Evolutionary conservation across 2,329 filamentous ascomycete species (phyloP), one percentile per base, ranked within the genome.

Genomic region (Xylaria sp.): DNA sequence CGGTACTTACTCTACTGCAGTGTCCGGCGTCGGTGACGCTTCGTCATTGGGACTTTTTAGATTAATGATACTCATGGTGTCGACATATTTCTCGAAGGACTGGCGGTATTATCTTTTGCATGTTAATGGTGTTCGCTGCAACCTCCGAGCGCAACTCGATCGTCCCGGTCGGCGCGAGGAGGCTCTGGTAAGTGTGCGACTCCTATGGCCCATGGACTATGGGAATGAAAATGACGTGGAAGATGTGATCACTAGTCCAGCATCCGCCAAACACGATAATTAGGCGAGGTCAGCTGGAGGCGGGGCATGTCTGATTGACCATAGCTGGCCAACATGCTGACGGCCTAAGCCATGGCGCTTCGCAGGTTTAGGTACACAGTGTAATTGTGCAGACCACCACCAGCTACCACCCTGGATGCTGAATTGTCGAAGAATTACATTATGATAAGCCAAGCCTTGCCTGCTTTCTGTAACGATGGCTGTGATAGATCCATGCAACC

Each of bases 21-120:
- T 6, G 29, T 53, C 47, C 21, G 21, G 19, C n/a, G 15, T 40
- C 29, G 38, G 19, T 27, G 46, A 37, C n/a, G 23, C n/a, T 29
- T 37, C 38, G 11, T 46, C 40, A 9, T 53, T 40, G 2, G 38
- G 21, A 10, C 35, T 48, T 17, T 52, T 53, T 11, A 58, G 15
- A 37, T 46, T 48, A 27, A 53, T n/a, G 13, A 58, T 46, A 44
- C 55, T 38, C 55, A 58, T 58, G 5, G 37, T n/a, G 43, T 31
- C n/a, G 3, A 25, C 7, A 11, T 19, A 55, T 17, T 33, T 38
- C 33, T 19, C 19, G 3, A 40, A 7, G n/a, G 40, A 19, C 10
- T 27, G 19, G 9, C 4, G 5, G 17, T 44, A 43, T 19, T 9
- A 23, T 2, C 31, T 15, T 4, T 38, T 21, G 13, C 41, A 47